A percentile compares a stretch with the other conserved stretches of the same genome.
These are phyloP conservation scores for Talaromyces sp. DNA, from an alignment of 2,329 filamentous ascomycete genomes.

Conservation along the genomic window DNA sequence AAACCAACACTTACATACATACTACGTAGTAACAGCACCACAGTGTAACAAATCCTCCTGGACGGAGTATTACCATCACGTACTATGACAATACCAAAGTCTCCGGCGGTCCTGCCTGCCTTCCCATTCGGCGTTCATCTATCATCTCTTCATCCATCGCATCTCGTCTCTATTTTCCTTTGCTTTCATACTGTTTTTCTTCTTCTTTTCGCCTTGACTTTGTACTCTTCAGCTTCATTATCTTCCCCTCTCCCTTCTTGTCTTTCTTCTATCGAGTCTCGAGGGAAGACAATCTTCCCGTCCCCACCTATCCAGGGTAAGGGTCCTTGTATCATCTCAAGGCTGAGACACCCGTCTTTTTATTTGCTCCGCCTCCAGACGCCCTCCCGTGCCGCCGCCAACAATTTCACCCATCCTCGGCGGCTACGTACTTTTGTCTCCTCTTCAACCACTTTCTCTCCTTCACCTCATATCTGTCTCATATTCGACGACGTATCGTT, in stretches of 20 bases:
- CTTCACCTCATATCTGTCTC: slow-evolving; percentile 16
- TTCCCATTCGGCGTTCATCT: slow-evolving; percentile 2
- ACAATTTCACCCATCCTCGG: slow-evolving; percentile 11
- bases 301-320: slow-evolving; percentile 6
- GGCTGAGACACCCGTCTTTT: slow-evolving; percentile 17
- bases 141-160: neutral
- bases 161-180: neutral
- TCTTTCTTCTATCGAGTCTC: slow-evolving; percentile 1
- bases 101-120: neutral
- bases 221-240: slow-evolving; percentile 9
- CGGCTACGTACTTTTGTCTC: slow-evolving; percentile 16
- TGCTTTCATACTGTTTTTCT: neutral
- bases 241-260: slow-evolving; percentile 7
- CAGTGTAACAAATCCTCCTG: neutral
- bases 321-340: slow-evolving; percentile 16
- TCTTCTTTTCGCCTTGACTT: slow-evolving; percentile 20
- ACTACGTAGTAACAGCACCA: neutral
- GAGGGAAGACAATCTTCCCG: neutral
- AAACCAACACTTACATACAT: slow-evolving; percentile 2
- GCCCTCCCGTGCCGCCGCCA: slow-evolving; percentile 12
- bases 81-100: slow-evolving; percentile 10
- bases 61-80: slow-evolving; percentile 3
- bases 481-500: slow-evolving; percentile 27
- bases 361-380: slow-evolving; percentile 17
- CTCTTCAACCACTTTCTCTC: slow-evolving; percentile 1